A percentile compares a stretch with the other conserved stretches of the same genome.
Evolutionary conservation across 2,329 filamentous ascomycete genomes (phyloP).

Genomic region (Myriangium duriaei): DNA sequence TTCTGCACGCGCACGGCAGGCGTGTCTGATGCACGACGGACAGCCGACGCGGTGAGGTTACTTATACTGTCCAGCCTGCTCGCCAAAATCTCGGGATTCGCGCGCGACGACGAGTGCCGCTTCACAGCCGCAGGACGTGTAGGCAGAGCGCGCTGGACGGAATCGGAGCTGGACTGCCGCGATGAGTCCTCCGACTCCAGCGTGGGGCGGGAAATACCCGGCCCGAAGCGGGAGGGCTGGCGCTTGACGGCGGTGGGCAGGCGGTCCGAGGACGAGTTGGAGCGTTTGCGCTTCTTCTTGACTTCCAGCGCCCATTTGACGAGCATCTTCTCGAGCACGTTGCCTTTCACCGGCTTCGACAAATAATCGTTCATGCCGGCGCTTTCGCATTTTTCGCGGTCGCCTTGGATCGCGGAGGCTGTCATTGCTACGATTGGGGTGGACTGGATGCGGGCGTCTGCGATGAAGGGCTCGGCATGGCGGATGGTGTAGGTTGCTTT

Average conservation of each 20-base stretch:
- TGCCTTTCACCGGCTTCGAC: slow-evolving; percentile 59
- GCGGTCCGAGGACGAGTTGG: neutral
- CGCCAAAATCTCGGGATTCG: slow-evolving; percentile 9
- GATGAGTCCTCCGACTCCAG: no score
- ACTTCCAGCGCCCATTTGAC: slow-evolving; percentile 51
- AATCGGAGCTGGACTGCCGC: no score
- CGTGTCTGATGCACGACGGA: slow-evolving; percentile 29
- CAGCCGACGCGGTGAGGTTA: slow-evolving; percentile 25
- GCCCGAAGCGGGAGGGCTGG: neutral
- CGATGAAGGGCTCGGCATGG: slow-evolving; percentile 52
- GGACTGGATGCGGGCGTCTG: slow-evolving; percentile 40
- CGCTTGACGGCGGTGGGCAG: neutral
- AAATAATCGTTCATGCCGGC: slow-evolving; percentile 67
- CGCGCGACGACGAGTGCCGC: neutral
- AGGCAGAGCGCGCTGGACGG: neutral
- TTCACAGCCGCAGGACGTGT: neutral
- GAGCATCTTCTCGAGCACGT: slow-evolving; percentile 57
- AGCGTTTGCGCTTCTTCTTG: slow-evolving; percentile 22
- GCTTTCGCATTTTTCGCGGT: slow-evolving; percentile 58
- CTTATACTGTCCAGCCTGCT: slow-evolving; percentile 23
- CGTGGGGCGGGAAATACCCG: no score
- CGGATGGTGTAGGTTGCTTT: slow-evolving; percentile 61
- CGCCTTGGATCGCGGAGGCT: slow-evolving; percentile 64
- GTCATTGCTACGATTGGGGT: slow-evolving; percentile 76
- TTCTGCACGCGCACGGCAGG: slow-evolving; percentile 34